phyloP scores from a whole-genome alignment of 2,329 filamentous ascomycete species.

The Botrytis galanthina region DNA sequence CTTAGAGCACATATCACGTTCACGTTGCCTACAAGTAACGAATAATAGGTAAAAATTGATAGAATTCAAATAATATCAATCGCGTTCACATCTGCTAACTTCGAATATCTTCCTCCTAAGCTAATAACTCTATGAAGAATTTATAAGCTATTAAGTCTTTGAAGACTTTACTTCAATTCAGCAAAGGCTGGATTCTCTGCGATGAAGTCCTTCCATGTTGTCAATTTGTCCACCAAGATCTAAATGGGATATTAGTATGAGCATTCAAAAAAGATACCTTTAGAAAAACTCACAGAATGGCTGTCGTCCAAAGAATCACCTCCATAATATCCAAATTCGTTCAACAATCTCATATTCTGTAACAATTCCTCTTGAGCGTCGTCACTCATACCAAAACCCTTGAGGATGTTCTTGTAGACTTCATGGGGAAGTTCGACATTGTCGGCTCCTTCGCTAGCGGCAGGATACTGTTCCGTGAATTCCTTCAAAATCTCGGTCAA shows the following conservation, averaged over 20 bases:
- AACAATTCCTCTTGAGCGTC: constrained; percentile 49
- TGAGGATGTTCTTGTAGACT: constrained; percentile 43
- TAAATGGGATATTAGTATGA: constrained; percentile 23
- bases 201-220: constrained; percentile 45
- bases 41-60: neutral
- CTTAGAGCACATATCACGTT: neutral
- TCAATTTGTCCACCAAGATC: constrained; percentile 43
- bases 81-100: neutral
- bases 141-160: constrained; percentile 26
- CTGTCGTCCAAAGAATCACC: constrained; percentile 45
- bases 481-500: constrained; percentile 42
- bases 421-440: constrained; percentile 42
- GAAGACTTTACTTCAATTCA: constrained; percentile 39
- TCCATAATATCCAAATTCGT: constrained; percentile 53
- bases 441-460: constrained; percentile 42
- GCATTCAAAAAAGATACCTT: neutral
- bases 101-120: neutral
- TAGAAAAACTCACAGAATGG: constrained; percentile 33
- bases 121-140: neutral
- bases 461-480: constrained; percentile 43
- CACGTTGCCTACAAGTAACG: neutral
- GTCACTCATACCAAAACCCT: constrained; percentile 41
- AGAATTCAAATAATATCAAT: neutral
- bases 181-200: constrained; percentile 39
- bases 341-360: constrained; percentile 53